Evolutionary conservation across 2,329 filamentous ascomycete species (phyloP).

Genomic region (Cordyceps pruinosa): DNA sequence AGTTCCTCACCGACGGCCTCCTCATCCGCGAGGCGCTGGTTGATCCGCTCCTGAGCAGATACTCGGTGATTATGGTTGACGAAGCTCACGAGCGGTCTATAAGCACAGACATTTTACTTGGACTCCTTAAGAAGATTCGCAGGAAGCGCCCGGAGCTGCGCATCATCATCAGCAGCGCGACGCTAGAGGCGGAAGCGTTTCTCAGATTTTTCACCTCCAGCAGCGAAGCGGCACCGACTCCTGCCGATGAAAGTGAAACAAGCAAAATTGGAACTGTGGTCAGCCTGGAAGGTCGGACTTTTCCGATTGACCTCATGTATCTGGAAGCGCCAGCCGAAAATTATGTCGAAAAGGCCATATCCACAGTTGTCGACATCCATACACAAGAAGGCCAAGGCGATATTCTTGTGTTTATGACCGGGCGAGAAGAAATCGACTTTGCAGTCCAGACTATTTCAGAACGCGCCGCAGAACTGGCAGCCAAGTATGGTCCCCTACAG

Average conservation of each 20-base stretch:
- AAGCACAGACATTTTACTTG: constrained; percentile 84
- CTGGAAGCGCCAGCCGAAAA: constrained; percentile 71
- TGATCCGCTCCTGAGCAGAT: constrained; percentile 82
- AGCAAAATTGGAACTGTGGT: constrained; percentile 50
- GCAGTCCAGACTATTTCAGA: constrained; percentile 75
- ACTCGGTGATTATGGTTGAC: constrained; percentile 96
- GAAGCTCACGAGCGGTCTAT: constrained; percentile 93
- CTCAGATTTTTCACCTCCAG: constrained; percentile 62
- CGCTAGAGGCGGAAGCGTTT: constrained; percentile 83
- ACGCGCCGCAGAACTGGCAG: constrained; percentile 52
- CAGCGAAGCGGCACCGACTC: constrained; percentile 27
- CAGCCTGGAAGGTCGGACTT: constrained; percentile 79
- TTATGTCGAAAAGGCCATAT: constrained; percentile 76
- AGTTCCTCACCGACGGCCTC: constrained; percentile 91
- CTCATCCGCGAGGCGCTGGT: constrained; percentile 87
- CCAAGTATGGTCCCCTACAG: constrained; percentile 23
- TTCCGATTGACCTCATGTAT: constrained; percentile 82
- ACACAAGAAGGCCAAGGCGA: constrained; percentile 73
- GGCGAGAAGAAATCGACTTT: constrained; percentile 84
- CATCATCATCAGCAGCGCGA: constrained; percentile 89
- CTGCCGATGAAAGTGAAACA: constrained; percentile 23
- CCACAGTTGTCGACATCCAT: constrained; percentile 84
- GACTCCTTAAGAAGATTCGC: constrained; percentile 87
- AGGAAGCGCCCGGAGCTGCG: constrained; percentile 73
- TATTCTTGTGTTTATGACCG: constrained; percentile 85